Base-by-base conservation (phyloP, 2,329 filamentous ascomycete species). In the Cercospora sp. region DNA sequence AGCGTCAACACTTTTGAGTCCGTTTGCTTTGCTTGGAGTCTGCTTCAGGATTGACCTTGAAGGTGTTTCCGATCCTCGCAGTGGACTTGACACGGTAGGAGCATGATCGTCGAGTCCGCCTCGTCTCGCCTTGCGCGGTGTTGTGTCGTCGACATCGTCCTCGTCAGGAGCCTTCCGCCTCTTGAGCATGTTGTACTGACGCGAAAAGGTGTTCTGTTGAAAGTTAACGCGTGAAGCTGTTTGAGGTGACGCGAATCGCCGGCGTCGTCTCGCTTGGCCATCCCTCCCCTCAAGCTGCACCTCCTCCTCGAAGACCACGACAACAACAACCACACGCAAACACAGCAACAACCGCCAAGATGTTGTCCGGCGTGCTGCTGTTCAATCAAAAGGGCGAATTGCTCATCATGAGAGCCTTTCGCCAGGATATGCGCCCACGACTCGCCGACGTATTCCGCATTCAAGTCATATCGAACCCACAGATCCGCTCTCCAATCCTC, bases 301-400 rank as follows among this genome's bases (percentile, higher is more conserved):
- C 55, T 59, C 40, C 30, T 40, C 57, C n/a, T 26, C 45, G 31
- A 26, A 51, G 63, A 55, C 30, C 33, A 30, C 66, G 12, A 60
- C 23, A 65, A 61, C 23, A 65, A 61, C 60, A 33, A 33, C 55
- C 31, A 45, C 20, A 18, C 45, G 7, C 45, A 58, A n/a, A 13
- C 55, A 48, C 51, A 57, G 45, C 48, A 61, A 58, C 60, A 30
- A 64, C 65, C 65, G 64, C 72, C 83, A 90, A 77, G 72, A 99
- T 99, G 96, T 86, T 99, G 75, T 98, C 94, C 75, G 95, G 95
- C 68, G 94, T 99, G 78, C 89, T 99, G 74, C 90, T 99, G 75
- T 99, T 99, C 87, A 99, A 99, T 75, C 95, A 99, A 81, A 99
- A 99, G 84, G 95, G 95, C 83, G 95, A 99, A 85, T 97, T 99